Percentiles rank a stretch among this genome's conserved stretches.
Conservation (phyloP, 768 basidiomycete species). For the Leccinum subtestaceum region DNA sequence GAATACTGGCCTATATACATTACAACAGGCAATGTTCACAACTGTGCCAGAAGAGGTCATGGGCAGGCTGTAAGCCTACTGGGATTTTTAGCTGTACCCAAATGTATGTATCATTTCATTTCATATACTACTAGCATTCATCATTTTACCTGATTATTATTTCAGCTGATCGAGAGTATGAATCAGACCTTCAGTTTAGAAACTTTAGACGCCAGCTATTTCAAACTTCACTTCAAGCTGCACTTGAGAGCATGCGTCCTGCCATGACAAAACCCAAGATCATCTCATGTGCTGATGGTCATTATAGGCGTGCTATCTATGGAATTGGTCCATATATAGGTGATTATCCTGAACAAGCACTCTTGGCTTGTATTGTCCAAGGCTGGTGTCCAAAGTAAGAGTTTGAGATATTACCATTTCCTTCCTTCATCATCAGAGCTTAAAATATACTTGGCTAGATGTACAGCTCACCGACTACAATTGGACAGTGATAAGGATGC, state of each 20-base stretch:
- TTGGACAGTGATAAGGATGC: neutral
- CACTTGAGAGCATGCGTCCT: neutral
- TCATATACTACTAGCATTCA: no score
- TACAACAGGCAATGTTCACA: neutral
- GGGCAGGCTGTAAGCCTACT: neutral
- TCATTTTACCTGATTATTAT: no score
- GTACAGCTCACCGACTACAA: neutral
- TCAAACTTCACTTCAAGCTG: neutral
- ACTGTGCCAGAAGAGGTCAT: neutral
- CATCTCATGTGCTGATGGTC: constrained; percentile 22
- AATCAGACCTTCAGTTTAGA: neutral
- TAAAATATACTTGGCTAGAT: neutral
- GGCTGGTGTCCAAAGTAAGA: constrained; percentile 2
- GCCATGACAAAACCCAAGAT: neutral
- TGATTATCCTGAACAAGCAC: constrained; percentile 38
- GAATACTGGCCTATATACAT: neutral
- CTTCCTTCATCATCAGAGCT: neutral
- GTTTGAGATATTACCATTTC: neutral
- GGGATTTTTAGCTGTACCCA: neutral
- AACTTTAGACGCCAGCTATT: neutral
- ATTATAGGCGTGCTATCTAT: constrained; percentile 14
- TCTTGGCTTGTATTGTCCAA: constrained; percentile 13
- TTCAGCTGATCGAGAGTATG: neutral
- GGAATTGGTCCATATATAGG: constrained; percentile 39
- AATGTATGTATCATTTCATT: neutral